These are phyloP conservation scores for Ascochyta clinopodiicola DNA, from an alignment of 2,329 filamentous ascomycete genomes.

Conservation along the genomic window DNA sequence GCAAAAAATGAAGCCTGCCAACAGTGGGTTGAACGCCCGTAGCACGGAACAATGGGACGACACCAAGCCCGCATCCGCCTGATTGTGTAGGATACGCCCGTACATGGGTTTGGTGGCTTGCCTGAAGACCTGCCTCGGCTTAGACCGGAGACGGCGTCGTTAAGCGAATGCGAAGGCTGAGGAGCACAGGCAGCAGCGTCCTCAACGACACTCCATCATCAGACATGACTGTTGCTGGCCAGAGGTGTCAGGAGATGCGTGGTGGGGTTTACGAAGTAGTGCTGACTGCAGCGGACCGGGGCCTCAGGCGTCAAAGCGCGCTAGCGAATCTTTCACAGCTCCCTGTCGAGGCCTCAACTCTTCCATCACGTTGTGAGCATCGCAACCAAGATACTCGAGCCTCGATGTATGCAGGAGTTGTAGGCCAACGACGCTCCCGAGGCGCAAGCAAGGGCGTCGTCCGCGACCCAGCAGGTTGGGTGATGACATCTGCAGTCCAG, in stretches of 20 bases:
- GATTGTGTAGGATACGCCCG: conserved; percentile 4
- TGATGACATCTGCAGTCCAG: background rate
- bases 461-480: background rate
- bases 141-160: background rate
- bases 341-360: background rate
- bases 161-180: conserved; percentile 6
- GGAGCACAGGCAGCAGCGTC: background rate
- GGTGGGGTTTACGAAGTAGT: background rate
- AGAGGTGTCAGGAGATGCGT: background rate
- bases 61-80: conserved; percentile 3
- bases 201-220: background rate
- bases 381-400: background rate
- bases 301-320: conserved; percentile 1
- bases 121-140: background rate
- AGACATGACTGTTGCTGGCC: background rate
- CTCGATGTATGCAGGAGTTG: background rate
- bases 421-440: background rate
- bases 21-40: background rate
- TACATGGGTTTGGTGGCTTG: conserved; percentile 5
- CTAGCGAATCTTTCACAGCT: conserved; percentile 1
- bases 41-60: conserved; percentile 2
- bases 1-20: background rate
- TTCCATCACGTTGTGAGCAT: background rate
- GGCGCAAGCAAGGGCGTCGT: background rate
- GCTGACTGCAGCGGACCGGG: background rate